Base-by-base conservation (phyloP, 495 filamentous ascomycete species). In the Elaphomyces granulatus region DNA sequence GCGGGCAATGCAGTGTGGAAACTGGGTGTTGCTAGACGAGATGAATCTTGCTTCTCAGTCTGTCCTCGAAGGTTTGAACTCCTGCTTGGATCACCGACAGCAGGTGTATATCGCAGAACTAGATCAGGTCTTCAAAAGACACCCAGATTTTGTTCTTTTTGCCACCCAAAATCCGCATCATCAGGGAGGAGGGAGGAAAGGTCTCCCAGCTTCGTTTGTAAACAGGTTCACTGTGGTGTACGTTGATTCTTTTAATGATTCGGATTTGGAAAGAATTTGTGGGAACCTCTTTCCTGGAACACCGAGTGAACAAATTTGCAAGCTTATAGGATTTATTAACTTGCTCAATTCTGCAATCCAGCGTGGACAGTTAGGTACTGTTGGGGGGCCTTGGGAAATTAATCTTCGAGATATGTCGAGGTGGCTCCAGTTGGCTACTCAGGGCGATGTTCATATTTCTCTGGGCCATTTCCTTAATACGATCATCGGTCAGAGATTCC, bases 21-120 rank as follows among this genome's bases (percentile, higher is more conserved):
- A 87, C 45, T 99, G 92, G 92, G 88, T 96, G 6, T 62, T 99
- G 7, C 65, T 99, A 1, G 92, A 99, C 56, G 92, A 99, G 66
- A 95, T 99, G 92, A 99, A 99, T 49, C 53, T 99, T 37, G 92
- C 92, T 2, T 96, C 92, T 0, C 92, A 96, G 53, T 92, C 87
- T 4, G 87, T 99, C 17, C 76, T 99, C 2, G 92, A 99, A 58
- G 92, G 92, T 45, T 67, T 99, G 14, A 99, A 99, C 49, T 87
- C 90, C 12, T 96, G 92, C 62, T 68, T 99, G 17, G 92, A 99
- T 62, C 92, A 99, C 53, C 80, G 92, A 52, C 90, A 90, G 44
- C 85, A 94, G 57, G 83, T 93, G 1, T 99, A 94, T 46, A 78
- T 99, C 44, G 78, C 92, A 0, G 92, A 99, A 50, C 70, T 99